phyloP scores from a whole-genome alignment of 2,329 filamentous ascomycete genomes.

The Trichoderma guizhouense region DNA sequence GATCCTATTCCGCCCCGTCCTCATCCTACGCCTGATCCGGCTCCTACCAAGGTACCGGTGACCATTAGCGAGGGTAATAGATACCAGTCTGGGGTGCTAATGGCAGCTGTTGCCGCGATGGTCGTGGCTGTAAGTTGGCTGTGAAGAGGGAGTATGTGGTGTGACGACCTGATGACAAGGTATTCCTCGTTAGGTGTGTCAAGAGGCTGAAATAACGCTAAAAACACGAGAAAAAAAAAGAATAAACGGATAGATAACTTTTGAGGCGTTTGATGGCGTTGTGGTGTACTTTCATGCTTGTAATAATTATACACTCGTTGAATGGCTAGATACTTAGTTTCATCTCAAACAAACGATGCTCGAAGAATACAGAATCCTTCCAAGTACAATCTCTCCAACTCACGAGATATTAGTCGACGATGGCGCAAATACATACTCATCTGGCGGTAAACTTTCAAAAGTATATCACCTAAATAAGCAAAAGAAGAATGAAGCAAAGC shows the following conservation, averaged over 20 bases:
- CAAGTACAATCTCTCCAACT: not conserved
- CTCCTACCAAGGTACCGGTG: slow-evolving; percentile 6
- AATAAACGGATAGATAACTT: not conserved
- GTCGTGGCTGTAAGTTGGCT: not conserved
- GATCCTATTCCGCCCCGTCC: not conserved
- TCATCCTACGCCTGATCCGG: not conserved
- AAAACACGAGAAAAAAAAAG: not conserved
- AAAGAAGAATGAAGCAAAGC: not conserved
- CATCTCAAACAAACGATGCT: not conserved
- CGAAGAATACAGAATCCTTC: not conserved
- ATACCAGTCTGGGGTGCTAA: not conserved
- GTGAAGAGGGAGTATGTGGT: not conserved
- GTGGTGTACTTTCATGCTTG: not conserved
- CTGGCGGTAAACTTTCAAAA: not conserved
- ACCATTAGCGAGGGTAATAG: slow-evolving; percentile 17
- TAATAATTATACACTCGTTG: not conserved
- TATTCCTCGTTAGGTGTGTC: not conserved
- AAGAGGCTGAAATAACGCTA: not conserved
- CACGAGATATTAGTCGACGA: not conserved
- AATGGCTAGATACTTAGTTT: not conserved
- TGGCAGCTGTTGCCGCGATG: not conserved
- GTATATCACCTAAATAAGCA: not conserved
- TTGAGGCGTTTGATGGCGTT: not conserved
- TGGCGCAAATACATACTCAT: not conserved
- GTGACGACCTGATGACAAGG: not conserved